Evolutionary conservation across 177 flowering plant species (phyloP).

Genomic region (Vitis hybrid): DNA sequence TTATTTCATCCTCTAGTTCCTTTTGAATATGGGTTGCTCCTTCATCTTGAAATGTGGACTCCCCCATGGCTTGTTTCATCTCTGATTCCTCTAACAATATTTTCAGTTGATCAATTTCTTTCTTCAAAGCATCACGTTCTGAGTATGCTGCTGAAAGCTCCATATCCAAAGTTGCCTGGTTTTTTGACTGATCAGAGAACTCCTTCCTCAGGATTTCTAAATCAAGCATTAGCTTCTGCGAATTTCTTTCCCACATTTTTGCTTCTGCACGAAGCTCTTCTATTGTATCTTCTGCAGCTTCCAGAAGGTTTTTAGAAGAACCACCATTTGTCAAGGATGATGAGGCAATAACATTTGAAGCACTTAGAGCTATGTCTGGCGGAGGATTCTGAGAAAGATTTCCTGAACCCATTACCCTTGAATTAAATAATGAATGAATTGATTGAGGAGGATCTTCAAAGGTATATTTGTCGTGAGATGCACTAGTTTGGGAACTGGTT

Average conservation of each 20-base stretch:
- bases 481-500: conserved; percentile 31
- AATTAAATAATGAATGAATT: conserved; percentile 45
- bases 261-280: conserved; percentile 74
- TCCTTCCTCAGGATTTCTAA: conserved; percentile 61
- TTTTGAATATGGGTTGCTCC: conserved; percentile 29
- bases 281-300: conserved; percentile 66
- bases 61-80: conserved; percentile 30
- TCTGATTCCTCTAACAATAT: conserved; percentile 34
- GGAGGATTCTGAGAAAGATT: conserved; percentile 23
- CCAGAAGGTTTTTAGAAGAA: conserved; percentile 55
- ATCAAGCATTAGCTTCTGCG: conserved; percentile 67
- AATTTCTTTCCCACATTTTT: conserved; percentile 85
- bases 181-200: conserved; percentile 55
- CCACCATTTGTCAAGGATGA: conserved; percentile 35
- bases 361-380: conserved; percentile 24
- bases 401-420: conserved; percentile 28
- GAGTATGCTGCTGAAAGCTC: conserved; percentile 63
- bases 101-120: conserved; percentile 57
- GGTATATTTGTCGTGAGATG: conserved; percentile 19
- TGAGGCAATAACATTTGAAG: conserved; percentile 17
- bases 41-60: conserved; percentile 29
- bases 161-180: conserved; percentile 43
- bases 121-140: conserved; percentile 62
- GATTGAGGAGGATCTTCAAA: conserved; percentile 35
- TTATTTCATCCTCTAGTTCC: conserved; percentile 67